A percentile compares a stretch with the other conserved stretches of the same genome.
These are phyloP conservation scores for Trichosanthes cucumerina DNA, from an alignment of 306 rosid species.

Conservation along the genomic window DNA sequence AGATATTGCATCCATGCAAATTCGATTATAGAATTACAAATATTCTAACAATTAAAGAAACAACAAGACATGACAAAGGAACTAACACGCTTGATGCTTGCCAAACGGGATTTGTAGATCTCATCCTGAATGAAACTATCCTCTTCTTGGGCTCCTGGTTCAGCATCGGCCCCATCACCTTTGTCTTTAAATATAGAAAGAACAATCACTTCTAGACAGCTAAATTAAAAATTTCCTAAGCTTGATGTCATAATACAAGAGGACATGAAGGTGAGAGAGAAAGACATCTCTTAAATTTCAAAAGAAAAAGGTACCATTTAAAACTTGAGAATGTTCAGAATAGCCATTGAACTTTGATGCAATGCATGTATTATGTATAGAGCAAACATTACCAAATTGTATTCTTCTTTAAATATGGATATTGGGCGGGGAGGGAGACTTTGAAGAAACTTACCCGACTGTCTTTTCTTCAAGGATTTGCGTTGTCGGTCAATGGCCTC, in stretches of 20 bases:
- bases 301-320: neutral
- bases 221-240: neutral
- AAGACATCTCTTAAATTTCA: neutral
- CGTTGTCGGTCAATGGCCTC: slow-evolving; percentile 93
- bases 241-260: neutral
- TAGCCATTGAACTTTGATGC: neutral
- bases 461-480: slow-evolving; percentile 81
- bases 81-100: slow-evolving; percentile 91
- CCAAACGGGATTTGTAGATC: slow-evolving; percentile 78
- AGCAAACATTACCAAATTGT: neutral
- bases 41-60: neutral
- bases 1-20: neutral
- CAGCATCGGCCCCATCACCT: slow-evolving; percentile 61
- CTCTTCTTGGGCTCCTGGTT: slow-evolving; percentile 64
- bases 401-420: neutral
- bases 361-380: neutral
- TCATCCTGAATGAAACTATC: slow-evolving; percentile 79
- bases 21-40: neutral
- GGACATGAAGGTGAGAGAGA: neutral
- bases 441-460: slow-evolving; percentile 40
- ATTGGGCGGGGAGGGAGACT: neutral
- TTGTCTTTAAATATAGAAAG: slow-evolving; percentile 41
- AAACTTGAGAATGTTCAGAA: neutral
- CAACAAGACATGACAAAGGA: slow-evolving; percentile 9
- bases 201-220: slow-evolving; percentile 10